These are phyloP conservation scores for Acacia pycnantha DNA, from an alignment of 331 rosid genomes.

Conservation along the genomic window DNA sequence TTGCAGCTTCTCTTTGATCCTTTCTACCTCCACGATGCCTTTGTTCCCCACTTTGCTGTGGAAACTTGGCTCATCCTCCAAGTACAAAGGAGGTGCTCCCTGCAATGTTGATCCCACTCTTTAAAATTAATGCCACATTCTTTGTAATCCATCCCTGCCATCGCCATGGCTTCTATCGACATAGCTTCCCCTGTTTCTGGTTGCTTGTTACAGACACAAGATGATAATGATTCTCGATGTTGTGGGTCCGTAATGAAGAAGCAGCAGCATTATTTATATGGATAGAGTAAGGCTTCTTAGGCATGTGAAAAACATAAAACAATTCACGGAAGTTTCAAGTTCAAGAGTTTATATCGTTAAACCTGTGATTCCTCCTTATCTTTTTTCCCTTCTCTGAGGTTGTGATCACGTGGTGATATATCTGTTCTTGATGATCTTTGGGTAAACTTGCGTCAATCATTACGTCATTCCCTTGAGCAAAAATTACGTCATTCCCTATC, in stretches of 20 bases:
- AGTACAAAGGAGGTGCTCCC: conserved; percentile 36
- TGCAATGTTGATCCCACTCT: conserved; percentile 14
- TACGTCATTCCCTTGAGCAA: conserved; percentile 28
- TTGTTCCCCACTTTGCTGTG: not conserved
- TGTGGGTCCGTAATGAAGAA: not conserved
- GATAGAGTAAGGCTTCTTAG: not conserved
- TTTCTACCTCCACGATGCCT: conserved; percentile 6
- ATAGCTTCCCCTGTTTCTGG: not conserved
- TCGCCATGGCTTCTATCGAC: conserved; percentile 50
- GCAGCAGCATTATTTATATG: conserved; percentile 10
- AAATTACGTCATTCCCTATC: too few relatives aligned
- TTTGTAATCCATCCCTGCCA: conserved; percentile 41
- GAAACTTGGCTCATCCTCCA: conserved; percentile 6
- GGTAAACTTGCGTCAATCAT: conserved; percentile 12
- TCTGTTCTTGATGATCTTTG: not conserved
- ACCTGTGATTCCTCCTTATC: conserved; percentile 8
- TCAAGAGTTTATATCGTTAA: not conserved
- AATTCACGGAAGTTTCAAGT: conserved; percentile 22
- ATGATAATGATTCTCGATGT: not conserved
- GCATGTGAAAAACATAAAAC: not conserved
- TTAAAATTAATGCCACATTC: conserved; percentile 30
- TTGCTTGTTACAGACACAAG: not conserved
- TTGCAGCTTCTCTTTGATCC: conserved; percentile 25
- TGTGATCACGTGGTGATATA: not conserved
- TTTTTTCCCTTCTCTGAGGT: not conserved